A percentile compares a stretch with the other conserved stretches of the same genome.
Conservation (phyloP, 2,329 filamentous ascomycete genomes). For the Chalara sp. region DNA sequence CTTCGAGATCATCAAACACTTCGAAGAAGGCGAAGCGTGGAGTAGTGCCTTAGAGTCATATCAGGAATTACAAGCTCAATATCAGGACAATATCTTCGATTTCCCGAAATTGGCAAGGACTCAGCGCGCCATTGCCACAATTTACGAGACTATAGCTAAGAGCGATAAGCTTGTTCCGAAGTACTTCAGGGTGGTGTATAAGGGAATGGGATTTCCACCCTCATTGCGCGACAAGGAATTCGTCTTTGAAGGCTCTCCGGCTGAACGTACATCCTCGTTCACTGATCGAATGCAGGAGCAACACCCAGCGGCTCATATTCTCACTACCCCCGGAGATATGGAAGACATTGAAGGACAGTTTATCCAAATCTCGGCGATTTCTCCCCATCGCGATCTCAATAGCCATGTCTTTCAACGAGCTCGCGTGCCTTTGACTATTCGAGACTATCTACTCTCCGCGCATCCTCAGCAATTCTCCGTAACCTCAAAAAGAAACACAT, state of each 20-base stretch:
- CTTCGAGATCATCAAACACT: conserved; percentile 91
- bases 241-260: conserved; percentile 76
- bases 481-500: conserved; percentile 64
- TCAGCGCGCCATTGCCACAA: conserved; percentile 82
- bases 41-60: conserved; percentile 81
- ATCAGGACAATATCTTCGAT: conserved; percentile 83
- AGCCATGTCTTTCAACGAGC: conserved; percentile 84
- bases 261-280: conserved; percentile 73
- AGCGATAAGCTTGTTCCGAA: conserved; percentile 72
- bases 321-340: conserved; percentile 55
- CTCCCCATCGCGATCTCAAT: conserved; percentile 70
- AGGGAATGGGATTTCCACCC: conserved; percentile 78
- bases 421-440: conserved; percentile 73
- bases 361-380: conserved; percentile 74
- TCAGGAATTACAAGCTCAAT: conserved; percentile 84
- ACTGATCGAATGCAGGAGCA: conserved; percentile 89
- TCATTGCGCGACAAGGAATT: conserved; percentile 84
- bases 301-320: conserved; percentile 77
- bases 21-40: conserved; percentile 93
- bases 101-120: conserved; percentile 86
- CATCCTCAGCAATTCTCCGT: conserved; percentile 74
- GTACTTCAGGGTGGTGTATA: conserved; percentile 89
- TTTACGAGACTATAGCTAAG: conserved; percentile 83
- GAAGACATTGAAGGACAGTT: conserved; percentile 89
- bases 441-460: conserved; percentile 79